These are phyloP conservation scores for Exophiala sp. DNA, from an alignment of 2,329 filamentous ascomycete genomes.

Conservation along the genomic window DNA sequence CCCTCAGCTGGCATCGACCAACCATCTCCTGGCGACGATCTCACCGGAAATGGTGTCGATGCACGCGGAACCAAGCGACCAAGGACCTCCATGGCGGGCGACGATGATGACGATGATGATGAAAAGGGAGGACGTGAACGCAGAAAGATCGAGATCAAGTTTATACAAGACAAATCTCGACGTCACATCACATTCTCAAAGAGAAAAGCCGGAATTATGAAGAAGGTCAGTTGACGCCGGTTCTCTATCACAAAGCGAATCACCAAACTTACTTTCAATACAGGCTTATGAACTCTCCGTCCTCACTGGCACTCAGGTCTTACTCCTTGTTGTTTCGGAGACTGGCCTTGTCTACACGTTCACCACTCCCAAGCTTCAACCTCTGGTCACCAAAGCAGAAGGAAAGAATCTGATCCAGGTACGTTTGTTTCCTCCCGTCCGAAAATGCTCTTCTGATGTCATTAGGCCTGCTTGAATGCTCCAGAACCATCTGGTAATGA, in stretches of 20 bases:
- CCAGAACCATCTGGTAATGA: constrained; percentile 83
- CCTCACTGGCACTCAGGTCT: constrained; percentile 92
- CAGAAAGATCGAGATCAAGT: constrained; percentile 99
- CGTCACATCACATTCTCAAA: constrained; percentile 99
- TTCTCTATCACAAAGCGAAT: constrained; percentile 10
- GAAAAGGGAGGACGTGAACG: constrained; percentile 97
- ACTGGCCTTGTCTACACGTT: constrained; percentile 97
- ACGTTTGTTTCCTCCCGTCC: constrained; percentile 34
- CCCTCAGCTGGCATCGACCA: constrained; percentile 67
- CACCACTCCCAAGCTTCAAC: constrained; percentile 96
- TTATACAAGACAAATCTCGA: constrained; percentile 99
- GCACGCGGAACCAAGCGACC: constrained; percentile 82
- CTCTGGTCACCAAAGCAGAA: constrained; percentile 94
- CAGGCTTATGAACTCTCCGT: constrained; percentile 97
- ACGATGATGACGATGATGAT: constrained; percentile 96
- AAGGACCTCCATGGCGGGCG: constrained; percentile 68
- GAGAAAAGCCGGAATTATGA: constrained; percentile 99
- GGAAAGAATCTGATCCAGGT: constrained; percentile 99
- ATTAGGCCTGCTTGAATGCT: constrained; percentile 90
- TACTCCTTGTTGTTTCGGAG: constrained; percentile 93
- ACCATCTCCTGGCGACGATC: constrained; percentile 66
- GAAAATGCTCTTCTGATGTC: constrained; percentile 15
- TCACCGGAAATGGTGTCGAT: constrained; percentile 64
- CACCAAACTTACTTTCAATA: constrained; percentile 9
- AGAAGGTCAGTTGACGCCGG: constrained; percentile 70